Conservation (phyloP, 805 yeast species). For the Candida michaelii region DNA sequence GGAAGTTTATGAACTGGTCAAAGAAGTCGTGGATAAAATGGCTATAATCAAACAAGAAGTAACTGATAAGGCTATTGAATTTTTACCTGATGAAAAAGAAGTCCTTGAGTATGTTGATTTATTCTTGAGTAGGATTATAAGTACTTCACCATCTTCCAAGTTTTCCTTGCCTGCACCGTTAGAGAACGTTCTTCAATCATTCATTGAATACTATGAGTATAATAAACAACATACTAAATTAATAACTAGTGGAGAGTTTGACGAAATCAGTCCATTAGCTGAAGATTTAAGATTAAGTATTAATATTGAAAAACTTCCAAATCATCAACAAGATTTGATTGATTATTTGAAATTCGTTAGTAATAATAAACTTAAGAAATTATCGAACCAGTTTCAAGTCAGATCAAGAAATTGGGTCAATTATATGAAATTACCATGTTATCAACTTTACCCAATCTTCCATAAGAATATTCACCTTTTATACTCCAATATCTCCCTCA, state of each 20-base stretch:
- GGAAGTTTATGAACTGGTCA: constrained; percentile 14
- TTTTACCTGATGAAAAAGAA: constrained; percentile 30
- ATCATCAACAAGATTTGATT: constrained; percentile 31
- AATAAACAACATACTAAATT: constrained; percentile 21
- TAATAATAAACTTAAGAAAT: constrained; percentile 37
- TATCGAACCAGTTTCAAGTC: constrained; percentile 50
- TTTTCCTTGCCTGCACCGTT: constrained; percentile 70
- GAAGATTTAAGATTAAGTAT: constrained; percentile 26
- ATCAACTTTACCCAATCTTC: constrained; percentile 43
- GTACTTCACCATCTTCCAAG: constrained; percentile 82
- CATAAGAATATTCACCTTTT: constrained; percentile 81
- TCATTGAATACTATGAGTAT: constrained; percentile 31
- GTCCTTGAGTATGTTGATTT: constrained; percentile 34
- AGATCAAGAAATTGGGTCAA: constrained; percentile 50
- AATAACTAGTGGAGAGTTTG: constrained; percentile 22
- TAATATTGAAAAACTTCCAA: constrained; percentile 35
- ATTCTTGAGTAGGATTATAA: constrained; percentile 55
- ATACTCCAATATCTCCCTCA: constrained; percentile 78
- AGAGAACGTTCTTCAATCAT: constrained; percentile 53
- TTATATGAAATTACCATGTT: constrained; percentile 34
- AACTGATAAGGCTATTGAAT: constrained; percentile 18
- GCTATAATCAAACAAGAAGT: constrained; percentile 14
- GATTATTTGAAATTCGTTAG: constrained; percentile 37
- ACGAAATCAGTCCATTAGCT: constrained; percentile 26
- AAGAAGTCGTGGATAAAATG: constrained; percentile 13